Conservation (phyloP, 192 early-diverging fungal genomes). For the Geosiphon pyriformis region DNA sequence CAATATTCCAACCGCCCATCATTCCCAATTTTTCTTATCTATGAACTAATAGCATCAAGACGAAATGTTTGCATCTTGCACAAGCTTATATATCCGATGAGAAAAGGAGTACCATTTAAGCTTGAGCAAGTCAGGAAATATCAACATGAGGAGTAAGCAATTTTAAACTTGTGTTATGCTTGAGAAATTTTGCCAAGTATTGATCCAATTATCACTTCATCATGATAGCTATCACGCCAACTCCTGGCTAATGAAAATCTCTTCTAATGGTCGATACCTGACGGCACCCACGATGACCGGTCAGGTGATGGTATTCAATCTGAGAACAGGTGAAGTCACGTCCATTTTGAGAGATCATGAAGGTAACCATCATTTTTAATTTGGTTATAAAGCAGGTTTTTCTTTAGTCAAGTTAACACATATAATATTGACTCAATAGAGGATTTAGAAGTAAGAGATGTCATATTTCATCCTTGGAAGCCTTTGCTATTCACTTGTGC, state of each 20-base stretch:
- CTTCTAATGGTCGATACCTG: slow-evolving; percentile 85
- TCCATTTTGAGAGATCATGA: slow-evolving; percentile 84
- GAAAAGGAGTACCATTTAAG: slow-evolving; percentile 62
- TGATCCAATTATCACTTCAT: background rate
- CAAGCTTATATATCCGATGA: slow-evolving; percentile 77
- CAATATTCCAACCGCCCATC: too few relatives aligned
- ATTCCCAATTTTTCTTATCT: too few relatives aligned
- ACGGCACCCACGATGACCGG: slow-evolving; percentile 86
- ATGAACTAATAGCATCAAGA: slow-evolving; percentile 56
- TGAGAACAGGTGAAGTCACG: slow-evolving; percentile 69
- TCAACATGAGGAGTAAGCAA: slow-evolving; percentile 70
- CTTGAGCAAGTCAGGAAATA: slow-evolving; percentile 73
- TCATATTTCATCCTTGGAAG: slow-evolving; percentile 78
- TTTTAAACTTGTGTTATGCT: background rate
- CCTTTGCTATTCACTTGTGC: slow-evolving; percentile 78
- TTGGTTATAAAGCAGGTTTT: background rate
- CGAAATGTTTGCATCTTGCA: slow-evolving; percentile 87
- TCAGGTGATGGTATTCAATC: slow-evolving; percentile 77
- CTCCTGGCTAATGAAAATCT: slow-evolving; percentile 90
- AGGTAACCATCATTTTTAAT: slow-evolving; percentile 32
- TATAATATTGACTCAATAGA: background rate
- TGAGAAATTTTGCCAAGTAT: background rate
- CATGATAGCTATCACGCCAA: slow-evolving; percentile 73
- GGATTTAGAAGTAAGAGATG: slow-evolving; percentile 90
- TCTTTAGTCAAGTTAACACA: background rate